Evolutionary conservation across 768 basidiomycete genomes (phyloP).

Genomic region (Nidularia pulvinata): DNA sequence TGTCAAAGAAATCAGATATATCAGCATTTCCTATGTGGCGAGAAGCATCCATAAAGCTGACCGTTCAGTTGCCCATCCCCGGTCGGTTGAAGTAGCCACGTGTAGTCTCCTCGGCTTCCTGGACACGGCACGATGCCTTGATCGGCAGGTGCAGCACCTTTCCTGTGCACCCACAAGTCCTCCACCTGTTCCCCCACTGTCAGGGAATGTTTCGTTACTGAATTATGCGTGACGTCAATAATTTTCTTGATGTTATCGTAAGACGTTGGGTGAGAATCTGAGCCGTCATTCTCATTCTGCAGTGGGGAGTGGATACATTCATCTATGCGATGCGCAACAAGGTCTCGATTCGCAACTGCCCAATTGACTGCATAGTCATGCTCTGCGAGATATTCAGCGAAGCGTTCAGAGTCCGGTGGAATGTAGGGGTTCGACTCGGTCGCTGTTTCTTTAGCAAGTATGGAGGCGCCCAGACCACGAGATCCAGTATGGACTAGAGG

Average conservation of each 20-base stretch:
- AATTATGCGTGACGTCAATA: constrained; percentile 36
- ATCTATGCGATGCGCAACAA: constrained; percentile 31
- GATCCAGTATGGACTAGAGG: constrained; percentile 33
- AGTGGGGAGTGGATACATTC: constrained; percentile 21
- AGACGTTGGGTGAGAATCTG: background rate
- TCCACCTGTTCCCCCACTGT: constrained; percentile 9
- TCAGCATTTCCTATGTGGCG: background rate
- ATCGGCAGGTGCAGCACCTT: constrained; percentile 34
- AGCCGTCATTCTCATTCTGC: background rate
- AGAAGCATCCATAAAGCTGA: constrained; percentile 4
- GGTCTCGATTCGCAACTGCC: constrained; percentile 35
- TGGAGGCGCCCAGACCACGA: constrained; percentile 29
- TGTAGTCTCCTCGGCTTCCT: constrained; percentile 35
- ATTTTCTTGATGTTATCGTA: constrained; percentile 8
- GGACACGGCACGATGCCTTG: constrained; percentile 31
- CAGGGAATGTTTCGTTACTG: constrained; percentile 20
- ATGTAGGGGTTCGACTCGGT: constrained; percentile 32
- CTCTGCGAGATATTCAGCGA: constrained; percentile 23
- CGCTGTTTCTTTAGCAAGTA: constrained; percentile 23
- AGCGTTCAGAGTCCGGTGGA: constrained; percentile 19
- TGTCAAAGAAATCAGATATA: background rate
- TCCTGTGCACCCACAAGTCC: constrained; percentile 33
- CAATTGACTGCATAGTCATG: constrained; percentile 35
- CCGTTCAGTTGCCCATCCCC: constrained; percentile 32
- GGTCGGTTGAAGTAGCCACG: constrained; percentile 27